Evolutionary conservation across 1,284 basidiomycete genomes (phyloP).

Genomic region (Schizopora paradoxa): DNA sequence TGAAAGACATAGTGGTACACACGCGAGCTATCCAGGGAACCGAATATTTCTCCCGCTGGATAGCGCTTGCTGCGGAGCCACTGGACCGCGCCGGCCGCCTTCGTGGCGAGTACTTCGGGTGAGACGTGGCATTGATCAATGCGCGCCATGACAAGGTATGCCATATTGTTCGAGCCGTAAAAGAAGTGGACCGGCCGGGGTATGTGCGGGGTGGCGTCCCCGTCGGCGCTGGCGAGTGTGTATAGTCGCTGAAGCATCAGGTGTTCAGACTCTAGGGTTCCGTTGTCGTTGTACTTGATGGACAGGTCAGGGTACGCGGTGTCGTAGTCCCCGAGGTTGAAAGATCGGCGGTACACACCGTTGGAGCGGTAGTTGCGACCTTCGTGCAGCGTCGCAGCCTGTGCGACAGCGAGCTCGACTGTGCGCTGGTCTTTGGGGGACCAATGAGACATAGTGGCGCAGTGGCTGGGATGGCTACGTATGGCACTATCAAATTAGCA

Average conservation of each 20-base stretch:
- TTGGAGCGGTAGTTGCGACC: too few species aligned
- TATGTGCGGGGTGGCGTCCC: slow-evolving; percentile 22
- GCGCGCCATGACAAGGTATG: slow-evolving; percentile 27
- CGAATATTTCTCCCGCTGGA: slow-evolving; percentile 22
- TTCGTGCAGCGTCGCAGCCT: too few species aligned
- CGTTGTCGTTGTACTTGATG: slow-evolving; percentile 9
- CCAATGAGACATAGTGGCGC: too few species aligned
- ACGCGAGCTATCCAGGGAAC: slow-evolving; percentile 22
- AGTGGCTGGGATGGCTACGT: too few species aligned
- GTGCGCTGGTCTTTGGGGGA: too few species aligned
- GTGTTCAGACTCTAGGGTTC: slow-evolving; percentile 7
- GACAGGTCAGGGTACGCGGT: too few species aligned
- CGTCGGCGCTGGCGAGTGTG: neutral
- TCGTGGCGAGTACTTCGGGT: slow-evolving; percentile 16
- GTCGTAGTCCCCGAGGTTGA: too few species aligned
- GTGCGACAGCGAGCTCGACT: too few species aligned
- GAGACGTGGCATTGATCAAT: slow-evolving; percentile 16
- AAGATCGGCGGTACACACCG: too few species aligned
- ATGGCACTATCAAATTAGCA: too few species aligned
- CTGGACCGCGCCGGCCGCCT: slow-evolving; percentile 21
- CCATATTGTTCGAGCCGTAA: slow-evolving; percentile 6
- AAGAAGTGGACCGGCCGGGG: slow-evolving; percentile 18
- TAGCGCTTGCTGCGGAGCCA: slow-evolving; percentile 24
- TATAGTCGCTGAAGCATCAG: slow-evolving; percentile 7
- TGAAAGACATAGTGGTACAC: slow-evolving; percentile 26